These are phyloP conservation scores for Extremus antarcticus DNA, from an alignment of 495 filamentous ascomycete genomes.

Conservation along the genomic window DNA sequence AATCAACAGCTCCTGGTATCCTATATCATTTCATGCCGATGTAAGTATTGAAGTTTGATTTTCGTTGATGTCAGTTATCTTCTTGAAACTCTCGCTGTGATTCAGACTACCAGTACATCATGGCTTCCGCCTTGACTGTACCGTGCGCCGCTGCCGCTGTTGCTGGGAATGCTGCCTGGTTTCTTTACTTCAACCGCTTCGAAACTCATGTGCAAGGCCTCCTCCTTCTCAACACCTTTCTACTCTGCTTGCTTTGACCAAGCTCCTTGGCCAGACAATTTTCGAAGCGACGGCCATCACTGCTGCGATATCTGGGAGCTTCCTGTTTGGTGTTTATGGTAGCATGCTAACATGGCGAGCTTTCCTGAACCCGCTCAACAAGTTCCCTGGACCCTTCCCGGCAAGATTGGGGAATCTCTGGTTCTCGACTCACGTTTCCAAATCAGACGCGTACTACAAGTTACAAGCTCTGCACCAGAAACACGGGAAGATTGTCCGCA, in stretches of 20 bases:
- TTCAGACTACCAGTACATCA: too few species aligned
- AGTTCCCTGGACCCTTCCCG: conserved; percentile 36
- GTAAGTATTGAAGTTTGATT: too few species aligned
- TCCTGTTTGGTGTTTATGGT: conserved; percentile 24
- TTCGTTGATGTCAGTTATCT: too few species aligned
- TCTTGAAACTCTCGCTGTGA: too few species aligned
- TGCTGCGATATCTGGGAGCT: neutral
- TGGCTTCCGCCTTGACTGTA: neutral
- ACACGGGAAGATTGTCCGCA: conserved; percentile 17
- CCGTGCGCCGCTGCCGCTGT: neutral
- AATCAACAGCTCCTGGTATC: too few species aligned
- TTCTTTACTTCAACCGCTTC: conserved; percentile 8
- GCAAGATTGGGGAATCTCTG: conserved; percentile 37
- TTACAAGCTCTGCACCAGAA: conserved; percentile 12
- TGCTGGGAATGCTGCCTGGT: conserved; percentile 2
- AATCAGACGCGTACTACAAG: conserved; percentile 7
- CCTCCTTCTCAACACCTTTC: neutral
- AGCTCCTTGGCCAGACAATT: neutral
- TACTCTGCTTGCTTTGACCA: neutral
- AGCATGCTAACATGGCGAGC: conserved; percentile 39
- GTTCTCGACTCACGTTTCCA: conserved; percentile 1
- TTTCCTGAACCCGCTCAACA: conserved; percentile 36
- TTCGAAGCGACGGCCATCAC: neutral
- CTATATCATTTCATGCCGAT: too few species aligned
- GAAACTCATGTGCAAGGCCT: conserved; percentile 6